These are phyloP conservation scores for Begonia fuchsioides DNA, from an alignment of 306 rosid genomes.

Conservation along the genomic window DNA sequence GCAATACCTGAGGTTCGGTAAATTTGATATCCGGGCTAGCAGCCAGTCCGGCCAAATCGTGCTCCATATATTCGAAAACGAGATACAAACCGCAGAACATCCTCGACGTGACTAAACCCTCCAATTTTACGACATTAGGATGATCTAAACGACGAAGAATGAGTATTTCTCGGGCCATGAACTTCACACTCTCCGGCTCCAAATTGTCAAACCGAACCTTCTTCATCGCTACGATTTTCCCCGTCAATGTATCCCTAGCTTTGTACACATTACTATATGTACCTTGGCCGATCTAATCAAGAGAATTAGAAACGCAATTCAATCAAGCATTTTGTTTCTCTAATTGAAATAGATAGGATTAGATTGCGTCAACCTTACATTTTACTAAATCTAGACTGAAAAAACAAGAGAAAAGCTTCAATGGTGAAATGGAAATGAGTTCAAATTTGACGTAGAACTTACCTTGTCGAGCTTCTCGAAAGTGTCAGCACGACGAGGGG, in stretches of 20 bases:
- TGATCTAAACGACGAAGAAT: conserved; percentile 73
- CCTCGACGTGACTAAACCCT: conserved; percentile 84
- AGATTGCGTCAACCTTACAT: not conserved
- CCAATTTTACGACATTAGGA: conserved; percentile 79
- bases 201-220: conserved; percentile 87
- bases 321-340: too few relatives aligned
- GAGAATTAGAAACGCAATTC: conserved; percentile 5
- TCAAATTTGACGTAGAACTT: not conserved
- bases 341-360: too few relatives aligned
- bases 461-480: conserved; percentile 95
- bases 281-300: conserved; percentile 80
- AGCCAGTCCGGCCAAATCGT: conserved; percentile 90
- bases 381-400: not conserved
- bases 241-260: conserved; percentile 68
- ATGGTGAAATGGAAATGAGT: too few relatives aligned
- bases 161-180: conserved; percentile 87
- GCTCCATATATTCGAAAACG: conserved; percentile 74
- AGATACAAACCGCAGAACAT: conserved; percentile 88
- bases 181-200: conserved; percentile 89
- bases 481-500: conserved; percentile 79
- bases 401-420: too few relatives aligned
- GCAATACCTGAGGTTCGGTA: conserved; percentile 65
- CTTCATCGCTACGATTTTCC: conserved; percentile 70
- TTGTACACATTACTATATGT: conserved; percentile 89
- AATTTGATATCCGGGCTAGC: conserved; percentile 64